Evolutionary conservation across 1,284 basidiomycete genomes (phyloP), one percentile per base, ranked within the genome.

Genomic region (Papiliotrema terrestris): DNA sequence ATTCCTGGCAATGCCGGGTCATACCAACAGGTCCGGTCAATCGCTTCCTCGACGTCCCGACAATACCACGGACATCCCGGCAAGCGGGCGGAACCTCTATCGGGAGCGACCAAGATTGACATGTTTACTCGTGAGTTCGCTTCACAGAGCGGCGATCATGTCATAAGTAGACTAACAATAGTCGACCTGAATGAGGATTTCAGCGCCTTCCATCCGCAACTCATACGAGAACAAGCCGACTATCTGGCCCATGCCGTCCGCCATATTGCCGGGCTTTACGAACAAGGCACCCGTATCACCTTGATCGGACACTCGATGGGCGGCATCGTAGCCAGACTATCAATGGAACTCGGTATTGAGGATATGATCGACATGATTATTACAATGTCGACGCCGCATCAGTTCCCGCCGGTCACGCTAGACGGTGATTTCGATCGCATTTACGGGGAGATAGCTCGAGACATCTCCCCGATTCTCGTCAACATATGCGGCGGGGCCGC

Each of bases 111-210:
- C 43, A 82, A 85, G 1, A 73, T 95, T 5, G 93, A 96, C 74
- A 83, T 95, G 68, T 97, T 88, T 71, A 82, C 92, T 22, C 83
- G 90, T 89, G 59, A 53, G 83, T 70, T 8, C 35, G 26, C 48
- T n/a, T 49, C 29, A 17, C 39, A 43, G 22, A 32, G 19, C 11
- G 50, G 5, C 29, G 29, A 32, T 5, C 29, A 32, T 11, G 11
- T 5, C 5, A 11, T 11, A 32, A 32, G 11, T 14, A 15, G 35
- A 22, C 46, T 59, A 45, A 56, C 14, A 9, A 35, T 19, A 92
- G 90, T 93, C 59, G 93, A 98, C 71, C 95, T 93, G 78, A 97
- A 98, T 70, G 95, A 98, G 74, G 96, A 98, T 69, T 85, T 98
- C 42, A 93, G 92, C 2, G 96, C 96, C 0, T 89, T 98, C 63